Conservation (phyloP, 1,139 yeast species). For the Suhomyces terraborum region DNA sequence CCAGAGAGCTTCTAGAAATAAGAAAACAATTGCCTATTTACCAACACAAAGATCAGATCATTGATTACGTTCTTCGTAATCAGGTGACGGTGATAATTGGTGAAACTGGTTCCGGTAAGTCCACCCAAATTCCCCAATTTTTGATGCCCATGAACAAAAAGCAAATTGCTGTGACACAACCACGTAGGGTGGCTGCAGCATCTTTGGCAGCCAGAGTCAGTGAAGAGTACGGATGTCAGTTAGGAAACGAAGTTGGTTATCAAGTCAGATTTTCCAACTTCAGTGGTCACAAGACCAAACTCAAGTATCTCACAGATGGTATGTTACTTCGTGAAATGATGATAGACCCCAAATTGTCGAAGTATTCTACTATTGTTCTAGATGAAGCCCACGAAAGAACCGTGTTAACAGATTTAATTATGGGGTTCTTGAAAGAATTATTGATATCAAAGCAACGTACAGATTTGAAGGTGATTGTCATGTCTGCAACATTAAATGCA, state of each 20-base stretch:
- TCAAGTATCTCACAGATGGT: conserved; percentile 94
- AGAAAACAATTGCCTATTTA: conserved; percentile 74
- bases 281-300: conserved; percentile 52
- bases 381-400: conserved; percentile 99
- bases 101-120: conserved; percentile 98
- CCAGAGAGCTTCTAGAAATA: conserved; percentile 48
- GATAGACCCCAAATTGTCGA: conserved; percentile 64
- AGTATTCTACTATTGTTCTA: conserved; percentile 76
- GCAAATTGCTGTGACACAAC: conserved; percentile 89
- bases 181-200: conserved; percentile 96
- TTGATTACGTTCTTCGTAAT: conserved; percentile 54
- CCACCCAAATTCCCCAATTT: conserved; percentile 96
- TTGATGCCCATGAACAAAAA: conserved; percentile 54
- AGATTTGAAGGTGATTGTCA: conserved; percentile 61
- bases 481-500: conserved; percentile 98
- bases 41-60: conserved; percentile 65
- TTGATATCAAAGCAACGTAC: conserved; percentile 50
- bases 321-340: conserved; percentile 91
- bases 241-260: conserved; percentile 91
- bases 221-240: conserved; percentile 74
- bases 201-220: conserved; percentile 92
- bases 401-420: conserved; percentile 80
- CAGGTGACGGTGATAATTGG: conserved; percentile 85
- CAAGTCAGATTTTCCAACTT: conserved; percentile 75
- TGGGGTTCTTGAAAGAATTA: conserved; percentile 82